Evolutionary conservation across 2,329 filamentous ascomycete genomes (phyloP).

Genomic region (Rhynchosporium agropyri): DNA sequence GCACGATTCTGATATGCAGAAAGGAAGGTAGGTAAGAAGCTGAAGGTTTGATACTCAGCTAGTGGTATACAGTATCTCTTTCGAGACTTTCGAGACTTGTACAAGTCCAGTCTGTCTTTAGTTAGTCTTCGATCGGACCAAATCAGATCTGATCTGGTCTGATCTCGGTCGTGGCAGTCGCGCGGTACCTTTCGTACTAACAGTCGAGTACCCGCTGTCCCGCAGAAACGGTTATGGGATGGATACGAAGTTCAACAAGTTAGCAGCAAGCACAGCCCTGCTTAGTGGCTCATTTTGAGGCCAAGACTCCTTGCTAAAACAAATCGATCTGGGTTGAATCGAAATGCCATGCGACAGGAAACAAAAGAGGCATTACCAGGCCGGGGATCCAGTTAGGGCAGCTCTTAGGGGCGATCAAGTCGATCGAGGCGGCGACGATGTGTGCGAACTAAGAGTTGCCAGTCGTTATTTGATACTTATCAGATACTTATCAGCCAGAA

Average conservation of each 20-base stretch:
- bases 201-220: slow-evolving; percentile 23
- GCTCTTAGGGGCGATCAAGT: slow-evolving; percentile 26
- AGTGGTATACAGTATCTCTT: neutral
- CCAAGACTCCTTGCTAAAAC: slow-evolving; percentile 25
- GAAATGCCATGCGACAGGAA: slow-evolving; percentile 19
- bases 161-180: slow-evolving; percentile 18
- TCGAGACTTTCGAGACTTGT: neutral
- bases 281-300: slow-evolving; percentile 17
- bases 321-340: slow-evolving; percentile 25
- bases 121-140: neutral
- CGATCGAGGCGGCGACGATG: neutral
- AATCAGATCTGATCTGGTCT: slow-evolving; percentile 16
- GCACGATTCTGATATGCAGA: neutral
- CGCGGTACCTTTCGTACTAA: neutral
- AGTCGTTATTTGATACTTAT: neutral
- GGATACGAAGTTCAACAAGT: neutral
- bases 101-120: slow-evolving; percentile 11
- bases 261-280: slow-evolving; percentile 10
- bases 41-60: neutral
- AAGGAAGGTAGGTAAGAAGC: neutral
- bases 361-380: slow-evolving; percentile 13
- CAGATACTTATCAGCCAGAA: neutral
- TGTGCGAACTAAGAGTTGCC: neutral
- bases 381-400: slow-evolving; percentile 16
- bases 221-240: slow-evolving; percentile 30